Evolutionary conservation across 108 stramenopile species (phyloP).

Genomic region (Thalassiosira profunda): DNA sequence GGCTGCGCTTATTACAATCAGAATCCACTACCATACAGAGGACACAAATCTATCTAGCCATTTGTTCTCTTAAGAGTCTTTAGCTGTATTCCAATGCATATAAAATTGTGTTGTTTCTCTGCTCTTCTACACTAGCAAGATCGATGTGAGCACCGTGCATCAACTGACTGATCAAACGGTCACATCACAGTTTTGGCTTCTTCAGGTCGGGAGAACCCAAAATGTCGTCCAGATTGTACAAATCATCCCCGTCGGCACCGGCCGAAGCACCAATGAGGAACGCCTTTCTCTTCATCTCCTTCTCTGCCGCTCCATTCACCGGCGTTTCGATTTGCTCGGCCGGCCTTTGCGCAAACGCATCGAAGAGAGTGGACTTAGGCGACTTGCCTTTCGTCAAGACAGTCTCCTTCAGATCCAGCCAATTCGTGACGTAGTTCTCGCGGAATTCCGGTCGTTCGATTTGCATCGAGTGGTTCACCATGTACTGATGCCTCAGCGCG

Average conservation of each 20-base stretch:
- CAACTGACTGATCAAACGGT: too few relatives aligned
- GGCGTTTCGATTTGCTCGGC: not conserved
- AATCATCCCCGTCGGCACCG: conserved; percentile 59
- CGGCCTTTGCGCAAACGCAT: not conserved
- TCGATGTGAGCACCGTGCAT: conserved; percentile 1
- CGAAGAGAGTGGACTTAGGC: conserved; percentile 20
- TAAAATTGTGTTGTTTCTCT: not conserved
- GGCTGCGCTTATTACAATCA: not conserved
- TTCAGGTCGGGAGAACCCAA: conserved; percentile 33
- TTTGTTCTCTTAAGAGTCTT: conserved; percentile 14
- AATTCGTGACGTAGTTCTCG: conserved; percentile 71
- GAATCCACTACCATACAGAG: not conserved
- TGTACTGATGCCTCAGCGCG: conserved; percentile 73
- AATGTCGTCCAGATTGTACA: conserved; percentile 74
- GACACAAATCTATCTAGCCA: not conserved
- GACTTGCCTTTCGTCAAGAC: conserved; percentile 34
- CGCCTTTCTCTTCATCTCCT: conserved; percentile 70
- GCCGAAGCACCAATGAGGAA: conserved; percentile 51
- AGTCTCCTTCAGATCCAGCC: conserved; percentile 71
- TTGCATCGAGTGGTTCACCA: conserved; percentile 33
- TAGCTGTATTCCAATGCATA: conserved; percentile 19
- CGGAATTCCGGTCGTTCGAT: conserved; percentile 58
- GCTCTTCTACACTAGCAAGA: not conserved
- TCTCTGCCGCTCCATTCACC: conserved; percentile 39
- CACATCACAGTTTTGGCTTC: conserved; percentile 27